These are phyloP conservation scores for Rubroboletus pulcherrimus DNA, from an alignment of 768 basidiomycete species.

Conservation along the genomic window DNA sequence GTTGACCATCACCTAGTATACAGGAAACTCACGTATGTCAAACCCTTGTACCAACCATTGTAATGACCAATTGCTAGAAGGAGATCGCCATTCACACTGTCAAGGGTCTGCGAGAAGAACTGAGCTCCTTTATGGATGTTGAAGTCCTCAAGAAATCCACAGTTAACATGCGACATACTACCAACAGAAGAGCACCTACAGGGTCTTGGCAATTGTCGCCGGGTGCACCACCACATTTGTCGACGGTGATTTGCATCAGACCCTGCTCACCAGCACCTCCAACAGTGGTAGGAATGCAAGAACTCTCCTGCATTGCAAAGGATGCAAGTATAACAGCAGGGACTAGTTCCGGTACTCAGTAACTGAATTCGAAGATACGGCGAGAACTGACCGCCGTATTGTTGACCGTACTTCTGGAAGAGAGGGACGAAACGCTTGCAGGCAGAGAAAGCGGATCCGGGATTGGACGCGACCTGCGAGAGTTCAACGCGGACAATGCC, in stretches of 20 bases:
- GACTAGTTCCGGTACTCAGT: constrained; percentile 33
- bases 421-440: constrained; percentile 48
- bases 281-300: constrained; percentile 61
- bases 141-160: constrained; percentile 45
- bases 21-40: constrained; percentile 52
- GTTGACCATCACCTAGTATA: background rate
- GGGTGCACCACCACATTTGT: constrained; percentile 66
- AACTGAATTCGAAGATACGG: background rate
- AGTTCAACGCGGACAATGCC: constrained; percentile 50
- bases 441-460: constrained; percentile 52
- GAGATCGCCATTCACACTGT: constrained; percentile 42
- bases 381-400: constrained; percentile 37
- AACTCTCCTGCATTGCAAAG: constrained; percentile 86
- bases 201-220: constrained; percentile 40
- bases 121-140: constrained; percentile 67
- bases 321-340: constrained; percentile 78
- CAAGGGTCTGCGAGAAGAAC: constrained; percentile 54
- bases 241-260: constrained; percentile 78
- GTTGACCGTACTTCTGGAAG: constrained; percentile 59
- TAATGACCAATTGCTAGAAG: constrained; percentile 63
- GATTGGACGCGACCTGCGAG: constrained; percentile 42
- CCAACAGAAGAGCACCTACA: constrained; percentile 20
- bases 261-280: constrained; percentile 84
- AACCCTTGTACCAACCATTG: constrained; percentile 62
- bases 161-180: background rate